These are phyloP conservation scores for Prunus campanulata DNA, from an alignment of 306 rosid genomes.

Conservation along the genomic window DNA sequence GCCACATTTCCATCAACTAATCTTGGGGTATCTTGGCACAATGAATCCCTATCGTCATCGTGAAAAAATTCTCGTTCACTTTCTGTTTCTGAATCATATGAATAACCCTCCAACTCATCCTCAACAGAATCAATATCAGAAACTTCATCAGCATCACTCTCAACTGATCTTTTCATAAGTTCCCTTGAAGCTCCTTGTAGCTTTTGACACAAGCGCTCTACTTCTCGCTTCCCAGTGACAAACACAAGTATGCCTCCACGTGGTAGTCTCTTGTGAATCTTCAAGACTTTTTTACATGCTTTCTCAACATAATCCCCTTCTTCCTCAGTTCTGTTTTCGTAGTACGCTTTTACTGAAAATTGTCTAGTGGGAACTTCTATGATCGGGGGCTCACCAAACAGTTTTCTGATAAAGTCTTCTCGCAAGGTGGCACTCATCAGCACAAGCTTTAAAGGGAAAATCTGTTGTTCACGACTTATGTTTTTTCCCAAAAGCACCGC, in stretches of 20 bases:
- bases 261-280: slow-evolving; percentile 88
- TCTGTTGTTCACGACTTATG: slow-evolving; percentile 45
- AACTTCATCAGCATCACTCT: slow-evolving; percentile 25
- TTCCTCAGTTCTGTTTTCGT: slow-evolving; percentile 71
- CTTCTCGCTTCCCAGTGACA: slow-evolving; percentile 88
- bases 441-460: slow-evolving; percentile 84
- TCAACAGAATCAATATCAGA: slow-evolving; percentile 32
- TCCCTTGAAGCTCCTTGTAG: slow-evolving; percentile 64
- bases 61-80: slow-evolving; percentile 59
- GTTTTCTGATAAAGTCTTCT: slow-evolving; percentile 66
- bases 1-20: slow-evolving; percentile 29
- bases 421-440: slow-evolving; percentile 95
- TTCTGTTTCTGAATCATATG: slow-evolving; percentile 61
- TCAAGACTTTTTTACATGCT: slow-evolving; percentile 83
- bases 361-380: slow-evolving; percentile 85
- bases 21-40: slow-evolving; percentile 31
- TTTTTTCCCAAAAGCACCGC: slow-evolving; percentile 45
- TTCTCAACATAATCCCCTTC: slow-evolving; percentile 61
- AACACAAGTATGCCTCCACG: slow-evolving; percentile 87
- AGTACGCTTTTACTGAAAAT: slow-evolving; percentile 68
- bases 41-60: slow-evolving; percentile 23
- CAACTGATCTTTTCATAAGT: slow-evolving; percentile 38
- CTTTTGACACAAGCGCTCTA: slow-evolving; percentile 74
- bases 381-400: slow-evolving; percentile 61
- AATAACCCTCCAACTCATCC: slow-evolving; percentile 45